Evolutionary conservation across 139 green algal genomes (phyloP).

Genomic region (Coelastrella sp.): DNA sequence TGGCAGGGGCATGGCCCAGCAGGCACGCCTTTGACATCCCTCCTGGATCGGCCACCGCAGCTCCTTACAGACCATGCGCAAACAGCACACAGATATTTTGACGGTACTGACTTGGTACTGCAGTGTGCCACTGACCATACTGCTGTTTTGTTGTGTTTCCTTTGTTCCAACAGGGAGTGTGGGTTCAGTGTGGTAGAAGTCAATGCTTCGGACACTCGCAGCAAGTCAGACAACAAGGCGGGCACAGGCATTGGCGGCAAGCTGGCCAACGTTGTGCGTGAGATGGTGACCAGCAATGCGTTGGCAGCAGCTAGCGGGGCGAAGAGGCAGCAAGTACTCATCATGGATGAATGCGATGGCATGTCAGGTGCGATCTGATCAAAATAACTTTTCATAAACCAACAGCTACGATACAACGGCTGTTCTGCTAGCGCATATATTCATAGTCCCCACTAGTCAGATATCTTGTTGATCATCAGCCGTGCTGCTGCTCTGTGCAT

Average conservation of each 20-base stretch:
- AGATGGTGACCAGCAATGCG: constrained; percentile 91
- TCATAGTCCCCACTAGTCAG: too few species aligned
- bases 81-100: too few species aligned
- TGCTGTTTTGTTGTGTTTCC: background rate
- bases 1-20: background rate
- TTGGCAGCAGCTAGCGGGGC: background rate
- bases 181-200: constrained; percentile 90
- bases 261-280: constrained; percentile 91
- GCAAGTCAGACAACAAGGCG: constrained; percentile 83
- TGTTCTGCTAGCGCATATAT: background rate
- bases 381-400: too few species aligned
- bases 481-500: too few species aligned
- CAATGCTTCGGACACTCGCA: constrained; percentile 96
- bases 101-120: too few species aligned
- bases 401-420: background rate
- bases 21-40: too few species aligned
- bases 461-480: too few species aligned
- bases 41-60: too few species aligned
- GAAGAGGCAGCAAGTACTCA: constrained; percentile 68
- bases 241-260: constrained; percentile 70
- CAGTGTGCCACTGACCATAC: too few species aligned
- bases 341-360: constrained; percentile 99
- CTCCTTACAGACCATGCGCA: too few species aligned
- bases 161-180: constrained; percentile 64
- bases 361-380: constrained; percentile 83